Evolutionary conservation across 164 flowering plant species (phyloP).

Genomic region (Vitis rotundifolia): DNA sequence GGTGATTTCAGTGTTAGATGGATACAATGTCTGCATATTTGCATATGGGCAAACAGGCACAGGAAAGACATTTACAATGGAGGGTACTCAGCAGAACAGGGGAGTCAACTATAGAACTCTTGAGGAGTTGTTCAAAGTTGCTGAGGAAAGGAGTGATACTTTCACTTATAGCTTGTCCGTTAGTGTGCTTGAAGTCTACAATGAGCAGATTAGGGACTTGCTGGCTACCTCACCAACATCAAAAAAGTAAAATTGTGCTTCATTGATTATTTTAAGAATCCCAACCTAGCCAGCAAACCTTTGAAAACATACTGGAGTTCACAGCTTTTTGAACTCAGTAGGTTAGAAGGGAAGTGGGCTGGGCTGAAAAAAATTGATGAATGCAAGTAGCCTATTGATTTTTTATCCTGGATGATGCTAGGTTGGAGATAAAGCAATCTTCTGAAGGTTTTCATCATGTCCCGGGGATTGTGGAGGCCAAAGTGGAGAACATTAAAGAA

Average conservation of each 20-base stretch:
- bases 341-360: not conserved
- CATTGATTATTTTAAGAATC: not conserved
- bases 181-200: conserved; percentile 91
- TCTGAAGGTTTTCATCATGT: conserved; percentile 84
- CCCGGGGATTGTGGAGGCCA: conserved; percentile 84
- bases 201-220: conserved; percentile 89
- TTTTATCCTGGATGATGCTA: conserved; percentile 20
- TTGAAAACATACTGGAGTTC: conserved; percentile 2
- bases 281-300: not conserved
- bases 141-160: conserved; percentile 63
- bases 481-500: conserved; percentile 61
- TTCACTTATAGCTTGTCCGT: conserved; percentile 64
- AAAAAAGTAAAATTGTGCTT: conserved; percentile 47
- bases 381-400: not conserved
- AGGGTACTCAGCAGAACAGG: conserved; percentile 71
- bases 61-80: conserved; percentile 95
- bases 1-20: conserved; percentile 85
- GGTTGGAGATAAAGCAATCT: conserved; percentile 86
- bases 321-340: not conserved
- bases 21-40: conserved; percentile 93
- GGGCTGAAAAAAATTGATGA: not conserved
- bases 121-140: conserved; percentile 61
- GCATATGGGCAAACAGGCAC: conserved; percentile 98
- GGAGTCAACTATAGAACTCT: conserved; percentile 90
- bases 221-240: conserved; percentile 63